phyloP scores from a whole-genome alignment of 192 early-diverging fungal species.

The Irineochytrium annulatum region DNA sequence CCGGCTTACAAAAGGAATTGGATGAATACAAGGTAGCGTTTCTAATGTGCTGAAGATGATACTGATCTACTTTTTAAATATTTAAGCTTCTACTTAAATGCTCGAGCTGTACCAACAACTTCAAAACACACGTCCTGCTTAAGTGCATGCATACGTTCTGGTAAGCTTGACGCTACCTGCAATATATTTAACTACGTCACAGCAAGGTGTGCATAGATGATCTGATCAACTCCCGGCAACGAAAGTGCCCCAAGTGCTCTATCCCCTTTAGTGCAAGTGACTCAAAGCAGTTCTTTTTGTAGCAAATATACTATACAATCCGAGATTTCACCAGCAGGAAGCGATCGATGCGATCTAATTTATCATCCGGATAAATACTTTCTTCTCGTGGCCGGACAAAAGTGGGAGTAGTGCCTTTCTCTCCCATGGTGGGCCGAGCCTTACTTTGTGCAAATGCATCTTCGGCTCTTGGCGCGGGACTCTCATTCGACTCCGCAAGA shows the following conservation, averaged over 20 bases:
- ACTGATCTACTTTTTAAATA: background rate
- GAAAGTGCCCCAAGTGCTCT: constrained; percentile 90
- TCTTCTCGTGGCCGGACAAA: too few species aligned
- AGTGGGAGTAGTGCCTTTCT: too few species aligned
- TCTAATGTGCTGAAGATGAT: background rate
- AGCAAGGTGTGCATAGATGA: constrained; percentile 83
- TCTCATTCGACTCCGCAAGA: too few species aligned
- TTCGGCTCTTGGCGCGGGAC: too few species aligned
- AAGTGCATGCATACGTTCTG: constrained; percentile 98
- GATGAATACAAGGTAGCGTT: constrained; percentile 22
- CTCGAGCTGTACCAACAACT: constrained; percentile 77
- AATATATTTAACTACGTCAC: background rate
- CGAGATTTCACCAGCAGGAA: constrained; percentile 89
- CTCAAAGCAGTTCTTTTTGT: background rate
- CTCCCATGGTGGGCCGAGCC: too few species aligned
- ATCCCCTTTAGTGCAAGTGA: constrained; percentile 58
- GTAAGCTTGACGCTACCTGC: constrained; percentile 10
- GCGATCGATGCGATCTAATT: constrained; percentile 83
- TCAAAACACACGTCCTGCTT: constrained; percentile 75
- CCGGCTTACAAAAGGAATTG: constrained; percentile 50
- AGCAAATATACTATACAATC: constrained; percentile 72
- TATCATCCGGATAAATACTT: too few species aligned
- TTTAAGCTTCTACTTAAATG: constrained; percentile 82
- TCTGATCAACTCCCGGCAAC: constrained; percentile 78
- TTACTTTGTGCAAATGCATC: too few species aligned